Percentiles rank a stretch among this genome's conserved stretches.
Conservation (phyloP, 1,284 basidiomycete species). For the Cutaneotrichosporon spelunceum region DNA sequence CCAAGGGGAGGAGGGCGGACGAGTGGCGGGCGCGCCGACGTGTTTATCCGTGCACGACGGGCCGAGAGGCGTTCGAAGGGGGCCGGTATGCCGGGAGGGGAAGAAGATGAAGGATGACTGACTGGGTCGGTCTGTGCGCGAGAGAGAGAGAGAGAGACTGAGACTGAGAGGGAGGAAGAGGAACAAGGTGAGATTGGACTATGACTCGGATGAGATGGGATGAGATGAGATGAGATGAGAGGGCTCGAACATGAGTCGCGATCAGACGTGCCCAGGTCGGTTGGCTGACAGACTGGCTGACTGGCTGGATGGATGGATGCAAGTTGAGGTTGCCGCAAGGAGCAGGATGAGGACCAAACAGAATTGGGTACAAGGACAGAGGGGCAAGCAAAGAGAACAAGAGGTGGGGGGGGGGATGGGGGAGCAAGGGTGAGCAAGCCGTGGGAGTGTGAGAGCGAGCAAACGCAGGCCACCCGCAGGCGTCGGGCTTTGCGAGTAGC, state of each 20-base stretch:
- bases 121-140: not conserved
- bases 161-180: not conserved
- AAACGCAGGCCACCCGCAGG: too few species aligned
- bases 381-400: too few species aligned
- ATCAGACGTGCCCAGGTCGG: too few species aligned
- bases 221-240: not conserved
- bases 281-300: not conserved
- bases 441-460: too few species aligned
- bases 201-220: not conserved
- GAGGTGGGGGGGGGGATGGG: too few species aligned
- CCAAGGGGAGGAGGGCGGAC: too few species aligned
- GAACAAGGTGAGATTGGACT: not conserved
- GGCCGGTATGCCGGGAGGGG: not conserved
- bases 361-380: too few species aligned
- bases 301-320: not conserved
- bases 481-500: too few species aligned
- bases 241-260: not conserved
- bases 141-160: not conserved
- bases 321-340: too few species aligned
- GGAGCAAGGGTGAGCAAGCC: too few species aligned
- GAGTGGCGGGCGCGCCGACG: conserved; percentile 2
- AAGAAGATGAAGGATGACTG: not conserved
- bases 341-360: too few species aligned
- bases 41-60: conserved; percentile 11
- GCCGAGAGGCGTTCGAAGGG: not conserved